phyloP scores from a whole-genome alignment of 1,139 yeast genomes.

The Zygoascus meyerae region DNA sequence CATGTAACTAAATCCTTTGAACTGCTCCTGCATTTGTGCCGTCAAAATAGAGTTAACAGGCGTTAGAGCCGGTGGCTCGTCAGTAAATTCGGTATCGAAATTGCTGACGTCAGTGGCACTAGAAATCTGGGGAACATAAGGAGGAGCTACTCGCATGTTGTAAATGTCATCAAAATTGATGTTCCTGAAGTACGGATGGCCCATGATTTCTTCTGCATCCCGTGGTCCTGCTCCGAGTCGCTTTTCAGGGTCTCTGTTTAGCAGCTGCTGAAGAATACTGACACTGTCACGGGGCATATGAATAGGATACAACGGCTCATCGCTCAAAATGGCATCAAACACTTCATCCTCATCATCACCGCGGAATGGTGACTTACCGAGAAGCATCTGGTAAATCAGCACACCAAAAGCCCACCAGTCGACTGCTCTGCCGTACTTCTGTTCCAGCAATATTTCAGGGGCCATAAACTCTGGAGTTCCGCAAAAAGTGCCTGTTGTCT shows the following conservation, averaged over 20 bases:
- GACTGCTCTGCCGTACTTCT: conserved; percentile 85
- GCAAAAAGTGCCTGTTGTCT: conserved; percentile 91
- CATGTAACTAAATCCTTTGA: conserved; percentile 91
- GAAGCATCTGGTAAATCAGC: conserved; percentile 86
- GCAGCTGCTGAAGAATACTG: conserved; percentile 79
- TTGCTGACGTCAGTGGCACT: conserved; percentile 89
- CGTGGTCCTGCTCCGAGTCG: conserved; percentile 83
- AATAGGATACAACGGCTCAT: conserved; percentile 95
- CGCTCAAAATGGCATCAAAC: conserved; percentile 93
- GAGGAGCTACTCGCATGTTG: conserved; percentile 65
- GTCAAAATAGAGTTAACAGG: conserved; percentile 88
- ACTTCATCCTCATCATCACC: conserved; percentile 99
- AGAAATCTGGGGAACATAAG: conserved; percentile 62
- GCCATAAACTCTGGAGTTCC: conserved; percentile 99
- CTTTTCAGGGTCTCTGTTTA: conserved; percentile 78
- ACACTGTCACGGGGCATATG: conserved; percentile 98
- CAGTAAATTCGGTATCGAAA: conserved; percentile 91
- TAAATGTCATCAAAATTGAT: conserved; percentile 85
- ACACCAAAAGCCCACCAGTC: conserved; percentile 99
- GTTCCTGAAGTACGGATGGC: conserved; percentile 86
- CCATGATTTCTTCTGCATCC: conserved; percentile 93
- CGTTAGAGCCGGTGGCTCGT: conserved; percentile 90
- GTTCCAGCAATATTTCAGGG: conserved; percentile 92
- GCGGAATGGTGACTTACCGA: conserved; percentile 94
- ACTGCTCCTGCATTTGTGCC: conserved; percentile 88